Conservation (phyloP, 1,139 yeast genomes). For the Kurtzmaniella quercitrusa region DNA sequence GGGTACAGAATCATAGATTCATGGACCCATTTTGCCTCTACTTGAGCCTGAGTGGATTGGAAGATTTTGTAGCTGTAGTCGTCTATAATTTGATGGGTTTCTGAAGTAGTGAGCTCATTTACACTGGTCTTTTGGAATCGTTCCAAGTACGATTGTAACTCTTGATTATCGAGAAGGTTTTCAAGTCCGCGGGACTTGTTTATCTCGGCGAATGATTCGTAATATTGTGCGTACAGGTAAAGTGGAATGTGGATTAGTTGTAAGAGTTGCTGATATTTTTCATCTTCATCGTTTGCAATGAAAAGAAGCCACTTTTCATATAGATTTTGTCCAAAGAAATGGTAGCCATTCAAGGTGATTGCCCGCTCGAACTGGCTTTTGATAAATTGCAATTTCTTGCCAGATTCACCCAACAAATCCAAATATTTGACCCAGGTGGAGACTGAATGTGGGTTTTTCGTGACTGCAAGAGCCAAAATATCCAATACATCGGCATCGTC, state of each 20-base stretch:
- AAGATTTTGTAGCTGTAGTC: conserved; percentile 40
- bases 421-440: conserved; percentile 69
- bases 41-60: conserved; percentile 43
- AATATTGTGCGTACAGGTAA: conserved; percentile 67
- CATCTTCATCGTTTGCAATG: conserved; percentile 13
- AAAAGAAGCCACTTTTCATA: conserved; percentile 58
- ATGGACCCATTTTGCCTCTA: conserved; percentile 55
- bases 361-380: conserved; percentile 39
- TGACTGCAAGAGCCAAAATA: conserved; percentile 43
- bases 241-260: conserved; percentile 51
- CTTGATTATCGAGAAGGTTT: conserved; percentile 18
- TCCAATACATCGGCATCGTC: conserved; percentile 15
- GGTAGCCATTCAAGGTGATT: conserved; percentile 41
- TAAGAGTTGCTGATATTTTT: conserved; percentile 31
- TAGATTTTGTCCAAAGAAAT: conserved; percentile 56
- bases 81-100: conserved; percentile 37
- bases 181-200: conserved; percentile 18
- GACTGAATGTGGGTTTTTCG: conserved; percentile 49
- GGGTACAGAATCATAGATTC: conserved; percentile 49
- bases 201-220: conserved; percentile 44
- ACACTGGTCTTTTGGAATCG: conserved; percentile 18
- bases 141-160: conserved; percentile 16
- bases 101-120: conserved; percentile 25
- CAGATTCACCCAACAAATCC: conserved; percentile 34
- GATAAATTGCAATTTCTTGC: conserved; percentile 19